Conservation (phyloP, 306 rosid species). For the Vigna trinervia region DNA sequence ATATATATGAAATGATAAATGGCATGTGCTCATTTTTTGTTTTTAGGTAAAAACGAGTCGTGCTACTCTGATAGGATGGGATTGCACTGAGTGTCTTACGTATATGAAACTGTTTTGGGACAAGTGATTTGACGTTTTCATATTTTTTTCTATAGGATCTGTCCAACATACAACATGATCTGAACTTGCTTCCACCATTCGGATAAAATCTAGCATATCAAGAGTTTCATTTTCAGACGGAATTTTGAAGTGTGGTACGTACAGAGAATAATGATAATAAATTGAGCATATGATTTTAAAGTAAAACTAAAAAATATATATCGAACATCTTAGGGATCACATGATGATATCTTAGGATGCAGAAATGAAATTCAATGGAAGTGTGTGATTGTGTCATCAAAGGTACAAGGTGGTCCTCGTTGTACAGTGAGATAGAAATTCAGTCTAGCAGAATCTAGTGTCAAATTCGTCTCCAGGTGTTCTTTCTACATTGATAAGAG, state of each 20-base stretch:
- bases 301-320: neutral
- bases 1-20: no score
- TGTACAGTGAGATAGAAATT: no score
- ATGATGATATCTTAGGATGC: constrained; percentile 22
- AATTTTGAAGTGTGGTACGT: neutral
- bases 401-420: neutral
- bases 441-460: constrained; percentile 29
- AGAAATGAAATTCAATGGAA: constrained; percentile 39
- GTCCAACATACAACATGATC: constrained; percentile 8
- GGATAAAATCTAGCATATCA: neutral
- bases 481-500: constrained; percentile 12
- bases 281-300: neutral
- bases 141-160: neutral
- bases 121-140: no score
- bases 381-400: constrained; percentile 46
- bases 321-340: constrained; percentile 16
- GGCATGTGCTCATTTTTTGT: no score
- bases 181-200: constrained; percentile 3
- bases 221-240: neutral
- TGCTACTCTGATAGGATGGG: no score
- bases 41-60: no score
- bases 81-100: no score
- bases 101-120: no score
- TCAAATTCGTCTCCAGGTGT: constrained; percentile 41
- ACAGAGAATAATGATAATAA: neutral